These are phyloP conservation scores for Xylaria sp. DNA, from an alignment of 2,329 filamentous ascomycete genomes.

Conservation along the genomic window DNA sequence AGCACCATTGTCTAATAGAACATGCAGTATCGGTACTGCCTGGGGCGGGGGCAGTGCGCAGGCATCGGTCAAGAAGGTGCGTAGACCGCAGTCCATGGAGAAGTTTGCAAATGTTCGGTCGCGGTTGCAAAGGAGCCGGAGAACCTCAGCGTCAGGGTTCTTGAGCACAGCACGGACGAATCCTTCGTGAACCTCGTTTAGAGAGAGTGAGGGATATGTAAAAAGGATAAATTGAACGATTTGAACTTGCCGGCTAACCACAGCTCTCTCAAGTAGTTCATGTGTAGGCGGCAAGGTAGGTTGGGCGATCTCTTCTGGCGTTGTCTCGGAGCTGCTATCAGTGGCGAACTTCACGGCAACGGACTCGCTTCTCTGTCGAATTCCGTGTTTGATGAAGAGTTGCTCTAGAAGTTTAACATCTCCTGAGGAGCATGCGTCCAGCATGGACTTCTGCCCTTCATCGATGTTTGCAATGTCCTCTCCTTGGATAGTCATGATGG, in stretches of 20 bases:
- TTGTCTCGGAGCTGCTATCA: not conserved
- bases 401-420: not conserved
- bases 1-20: not conserved
- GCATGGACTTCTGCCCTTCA: not conserved
- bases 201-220: not conserved
- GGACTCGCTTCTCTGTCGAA: not conserved
- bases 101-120: not conserved
- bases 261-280: not conserved
- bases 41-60: not conserved
- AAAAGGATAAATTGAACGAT: not conserved
- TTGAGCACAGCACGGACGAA: not conserved
- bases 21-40: constrained; percentile 3
- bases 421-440: not conserved
- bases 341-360: not conserved
- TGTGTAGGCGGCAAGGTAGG: not conserved
- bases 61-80: not conserved
- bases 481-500: not conserved
- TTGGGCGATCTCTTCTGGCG: not conserved
- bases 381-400: not conserved
- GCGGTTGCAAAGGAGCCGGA: not conserved
- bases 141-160: not conserved
- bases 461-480: no score
- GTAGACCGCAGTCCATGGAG: not conserved
- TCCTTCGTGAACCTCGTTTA: not conserved
- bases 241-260: not conserved